Conservation (phyloP, 1,284 basidiomycete species). For the Ganoderma multipileum region DNA sequence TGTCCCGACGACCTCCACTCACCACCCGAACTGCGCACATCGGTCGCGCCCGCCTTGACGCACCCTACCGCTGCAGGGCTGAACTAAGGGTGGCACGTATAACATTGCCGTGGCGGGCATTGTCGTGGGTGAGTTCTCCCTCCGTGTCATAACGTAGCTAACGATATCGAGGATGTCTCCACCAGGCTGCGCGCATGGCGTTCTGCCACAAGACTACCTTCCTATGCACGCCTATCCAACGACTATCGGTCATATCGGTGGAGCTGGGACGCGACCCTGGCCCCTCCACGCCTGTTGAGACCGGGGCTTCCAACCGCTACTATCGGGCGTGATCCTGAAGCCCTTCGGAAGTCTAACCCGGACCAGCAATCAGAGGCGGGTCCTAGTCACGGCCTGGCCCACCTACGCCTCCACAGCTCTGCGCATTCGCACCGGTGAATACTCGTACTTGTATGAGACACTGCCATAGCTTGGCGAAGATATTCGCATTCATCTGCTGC, state of each 20-base stretch:
- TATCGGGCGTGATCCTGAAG: constrained; percentile 4
- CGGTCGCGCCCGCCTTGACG: not conserved
- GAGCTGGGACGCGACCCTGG: not conserved
- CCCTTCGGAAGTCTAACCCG: not conserved
- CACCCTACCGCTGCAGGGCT: not conserved
- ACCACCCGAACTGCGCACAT: not conserved
- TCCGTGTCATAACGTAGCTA: not conserved
- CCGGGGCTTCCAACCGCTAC: not conserved
- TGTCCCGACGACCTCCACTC: too few species aligned
- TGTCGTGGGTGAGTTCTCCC: constrained; percentile 19
- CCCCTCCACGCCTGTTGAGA: not conserved
- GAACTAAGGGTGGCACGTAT: not conserved
- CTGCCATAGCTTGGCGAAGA: not conserved
- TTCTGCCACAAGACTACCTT: constrained; percentile 3
- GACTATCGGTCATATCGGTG: constrained; percentile 6
- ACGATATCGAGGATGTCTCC: not conserved
- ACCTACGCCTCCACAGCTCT: constrained; percentile 19
- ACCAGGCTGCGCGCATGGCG: not conserved
- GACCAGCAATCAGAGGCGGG: constrained; percentile 8
- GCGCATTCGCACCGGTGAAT: constrained; percentile 23
- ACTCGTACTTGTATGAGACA: not conserved
- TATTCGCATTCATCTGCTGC: not conserved
- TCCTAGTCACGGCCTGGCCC: constrained; percentile 17
- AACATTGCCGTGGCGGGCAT: constrained; percentile 20
- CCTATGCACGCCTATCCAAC: constrained; percentile 20